Evolutionary conservation across 257 asterid species (phyloP), one percentile per base, ranked within the genome.

Genomic region (Gentiana straminea): DNA sequence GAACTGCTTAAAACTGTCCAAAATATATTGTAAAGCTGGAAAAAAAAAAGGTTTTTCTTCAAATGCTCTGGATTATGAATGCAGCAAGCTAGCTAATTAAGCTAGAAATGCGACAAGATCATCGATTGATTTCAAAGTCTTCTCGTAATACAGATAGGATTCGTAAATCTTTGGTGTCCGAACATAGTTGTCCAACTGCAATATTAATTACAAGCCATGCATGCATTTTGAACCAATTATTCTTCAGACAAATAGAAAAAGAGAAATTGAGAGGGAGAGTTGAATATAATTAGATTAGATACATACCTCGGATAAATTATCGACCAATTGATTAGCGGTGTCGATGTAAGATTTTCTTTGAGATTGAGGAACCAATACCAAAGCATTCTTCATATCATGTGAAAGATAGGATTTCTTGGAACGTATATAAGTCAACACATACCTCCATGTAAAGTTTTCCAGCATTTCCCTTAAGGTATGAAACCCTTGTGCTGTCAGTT

Each of bases 121-220:
- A 64, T 87, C 94, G 2, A 84, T 77, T 0, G 96, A 79, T 70
- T 84, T 80, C 72, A 87, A 63, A 0, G 93, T 80, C 90, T 87
- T 87, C 84, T 87, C 93, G 60, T 87, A 87, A 81, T 57, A 87
- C 38, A 87, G 13, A 53, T 81, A 83, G 5, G 94, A 87, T 46
- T 87, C 96, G 33, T 82, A 87, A 9, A 87, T 81, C 80, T 84
- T 87, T 33, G 96, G 93, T 11, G 94, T 61, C 61, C 94, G 83
- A 45, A 87, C 80, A 58, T 80, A 80, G 44, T 52, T 65, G 72
- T 87, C 96, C 53, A 87, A 74, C 96, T 87, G 90, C 52, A 72
- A 35, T 55, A 52, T 54, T 34, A 69, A 38, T 48, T 0, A n/a
- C 7, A 41, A 49, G 11, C 13, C 13, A 41, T 5, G 4, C 46